These are phyloP conservation scores for Mariannaea elegans DNA, from an alignment of 2,329 filamentous ascomycete species.

Conservation along the genomic window DNA sequence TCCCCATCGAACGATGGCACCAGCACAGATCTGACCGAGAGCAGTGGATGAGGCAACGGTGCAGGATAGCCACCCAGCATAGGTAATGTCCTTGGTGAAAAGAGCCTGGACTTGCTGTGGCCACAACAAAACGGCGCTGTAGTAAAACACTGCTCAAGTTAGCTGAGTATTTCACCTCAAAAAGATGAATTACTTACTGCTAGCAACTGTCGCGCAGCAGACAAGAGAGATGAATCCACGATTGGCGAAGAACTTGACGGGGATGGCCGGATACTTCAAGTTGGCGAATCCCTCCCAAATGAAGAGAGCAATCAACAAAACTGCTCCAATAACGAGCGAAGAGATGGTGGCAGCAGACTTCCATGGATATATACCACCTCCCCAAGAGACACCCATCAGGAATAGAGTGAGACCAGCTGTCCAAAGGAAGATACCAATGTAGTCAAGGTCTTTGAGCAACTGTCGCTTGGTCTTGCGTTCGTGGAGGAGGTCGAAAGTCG, in stretches of 20 bases:
- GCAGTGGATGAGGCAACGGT: slow-evolving; percentile 47
- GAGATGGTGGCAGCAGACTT: slow-evolving; percentile 50
- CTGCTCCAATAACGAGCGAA: slow-evolving; percentile 47
- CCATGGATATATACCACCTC: slow-evolving; percentile 54
- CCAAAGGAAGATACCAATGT: slow-evolving; percentile 56
- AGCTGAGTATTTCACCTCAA: background rate
- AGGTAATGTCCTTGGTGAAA: slow-evolving; percentile 46
- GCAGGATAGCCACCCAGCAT: slow-evolving; percentile 49
- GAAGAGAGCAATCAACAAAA: slow-evolving; percentile 47
- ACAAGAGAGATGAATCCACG: slow-evolving; percentile 48
- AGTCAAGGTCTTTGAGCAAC: slow-evolving; percentile 50
- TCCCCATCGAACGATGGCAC: slow-evolving; percentile 45
- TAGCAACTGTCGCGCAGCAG: slow-evolving; percentile 47
- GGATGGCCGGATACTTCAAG: slow-evolving; percentile 48
- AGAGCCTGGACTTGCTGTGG: slow-evolving; percentile 47
- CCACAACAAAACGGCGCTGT: slow-evolving; percentile 45
- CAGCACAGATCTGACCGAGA: slow-evolving; percentile 45
- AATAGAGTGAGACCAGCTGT: slow-evolving; percentile 55
- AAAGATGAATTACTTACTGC: slow-evolving; percentile 38
- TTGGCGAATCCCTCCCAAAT: slow-evolving; percentile 47
- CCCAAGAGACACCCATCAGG: slow-evolving; percentile 57
- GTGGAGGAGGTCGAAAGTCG: slow-evolving; percentile 50
- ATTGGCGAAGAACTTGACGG: slow-evolving; percentile 49
- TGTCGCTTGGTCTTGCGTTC: slow-evolving; percentile 48
- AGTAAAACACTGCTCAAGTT: slow-evolving; percentile 21